Base-by-base conservation (phyloP, 2,329 filamentous ascomycete species). In the Aotearoamyces nothofagi region DNA sequence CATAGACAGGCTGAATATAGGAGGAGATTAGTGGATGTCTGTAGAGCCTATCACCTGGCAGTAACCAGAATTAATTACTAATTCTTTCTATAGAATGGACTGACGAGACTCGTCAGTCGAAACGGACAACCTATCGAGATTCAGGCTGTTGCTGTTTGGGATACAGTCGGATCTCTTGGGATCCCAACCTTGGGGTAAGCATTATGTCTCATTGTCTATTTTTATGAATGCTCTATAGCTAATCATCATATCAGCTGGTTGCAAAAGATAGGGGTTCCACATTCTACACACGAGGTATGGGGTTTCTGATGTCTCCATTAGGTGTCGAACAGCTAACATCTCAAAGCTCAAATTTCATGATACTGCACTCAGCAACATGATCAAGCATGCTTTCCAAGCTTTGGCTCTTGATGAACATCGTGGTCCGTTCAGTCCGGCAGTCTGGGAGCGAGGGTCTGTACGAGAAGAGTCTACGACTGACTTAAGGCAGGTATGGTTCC, bases 371-470 rank as follows among this genome's bases (percentile, higher is more conserved):
- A 54, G 51, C 6, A 39, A 43, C 26, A 49, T 50, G 32, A 52
- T 65, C 17, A 48, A 55, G 32, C 49, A 63, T 40, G 61, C 61
- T 3, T 65, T 66, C 34, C 61, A 66, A 35, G 60, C 60, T 6
- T 45, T 66, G 5, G 59, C 60, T 5, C 51, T 65, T 6, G 61
- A 65, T 36, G 61, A 66, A 38, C 55, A 55, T 17, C 51, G 61
- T 22, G 33, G 35, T 9, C 42, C 54, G 1, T 60, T 57, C 36
- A 33, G 33, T 6, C 54, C 56, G 14, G 49, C 56, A 7, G 37
- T 60, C 7, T 60, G 56, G 55, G 17, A 28, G 9, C 26, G 22
- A 20, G n/a, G n/a, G n/a, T n/a, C n/a, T n/a, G n/a, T n/a, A n/a
- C 22, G 34, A 12, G 30, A 34, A 5, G 24, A 23, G 4, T 5